phyloP scores from a whole-genome alignment of 2,329 filamentous ascomycete genomes.

The Colletotrichum simmondsii region DNA sequence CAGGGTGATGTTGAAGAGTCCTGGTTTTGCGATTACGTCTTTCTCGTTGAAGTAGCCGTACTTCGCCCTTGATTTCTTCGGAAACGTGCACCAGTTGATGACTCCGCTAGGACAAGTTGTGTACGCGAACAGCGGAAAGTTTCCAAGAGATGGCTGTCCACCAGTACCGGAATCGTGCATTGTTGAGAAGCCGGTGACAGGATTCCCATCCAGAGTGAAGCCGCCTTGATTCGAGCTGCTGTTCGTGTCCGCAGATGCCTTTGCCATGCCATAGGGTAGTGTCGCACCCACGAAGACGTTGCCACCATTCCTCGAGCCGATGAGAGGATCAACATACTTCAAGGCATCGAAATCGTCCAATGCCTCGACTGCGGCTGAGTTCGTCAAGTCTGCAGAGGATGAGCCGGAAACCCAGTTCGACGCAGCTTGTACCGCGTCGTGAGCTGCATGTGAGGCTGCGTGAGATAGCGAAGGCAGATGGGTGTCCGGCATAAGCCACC shows the following conservation, averaged over 20 bases:
- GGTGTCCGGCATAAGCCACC: constrained; percentile 28
- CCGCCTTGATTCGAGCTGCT: constrained; percentile 66
- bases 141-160: constrained; percentile 72
- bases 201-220: constrained; percentile 62
- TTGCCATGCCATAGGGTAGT: constrained; percentile 62
- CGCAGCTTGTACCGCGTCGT: constrained; percentile 1
- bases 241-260: constrained; percentile 67
- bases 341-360: constrained; percentile 42
- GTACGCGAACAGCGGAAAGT: constrained; percentile 79
- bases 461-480: constrained; percentile 22
- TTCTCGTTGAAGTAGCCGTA: constrained; percentile 59
- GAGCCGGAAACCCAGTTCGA: constrained; percentile 20
- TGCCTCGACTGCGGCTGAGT: constrained; percentile 8
- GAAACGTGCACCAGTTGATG: constrained; percentile 70
- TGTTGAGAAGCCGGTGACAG: constrained; percentile 65
- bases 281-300: constrained; percentile 57
- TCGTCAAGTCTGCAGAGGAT: constrained; percentile 4
- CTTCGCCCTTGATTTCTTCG: constrained; percentile 54
- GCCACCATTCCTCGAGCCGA: constrained; percentile 53
- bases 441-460: constrained; percentile 11
- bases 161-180: constrained; percentile 71
- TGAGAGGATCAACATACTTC: constrained; percentile 49
- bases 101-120: constrained; percentile 69
- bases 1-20: constrained; percentile 73
- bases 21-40: constrained; percentile 68